Conservation (phyloP, 208 protist species). For the Trypanosoma lewisi region DNA sequence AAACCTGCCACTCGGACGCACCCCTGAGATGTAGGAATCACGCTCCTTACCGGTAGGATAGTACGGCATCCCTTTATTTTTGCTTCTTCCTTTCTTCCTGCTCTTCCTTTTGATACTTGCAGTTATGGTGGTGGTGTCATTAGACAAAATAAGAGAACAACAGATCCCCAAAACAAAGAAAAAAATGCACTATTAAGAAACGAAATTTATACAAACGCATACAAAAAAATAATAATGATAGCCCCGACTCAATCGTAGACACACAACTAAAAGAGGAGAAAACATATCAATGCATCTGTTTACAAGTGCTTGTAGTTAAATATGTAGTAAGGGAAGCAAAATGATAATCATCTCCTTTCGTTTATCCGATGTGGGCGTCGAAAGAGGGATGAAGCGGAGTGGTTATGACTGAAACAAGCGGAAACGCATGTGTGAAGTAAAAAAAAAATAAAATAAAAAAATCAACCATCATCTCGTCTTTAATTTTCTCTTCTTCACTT, state of each 20-base stretch:
- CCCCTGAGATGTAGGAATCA: constrained; percentile 84
- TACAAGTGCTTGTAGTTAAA: no score
- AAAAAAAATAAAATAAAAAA: constrained; percentile 13
- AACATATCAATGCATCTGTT: constrained; percentile 17
- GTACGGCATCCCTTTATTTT: constrained; percentile 40
- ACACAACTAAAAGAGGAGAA: constrained; percentile 3
- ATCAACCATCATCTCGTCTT: constrained; percentile 1
- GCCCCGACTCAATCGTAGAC: not conserved
- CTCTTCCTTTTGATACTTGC: not conserved
- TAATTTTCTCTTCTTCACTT: constrained; percentile 23
- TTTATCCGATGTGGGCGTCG: no score
- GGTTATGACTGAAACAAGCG: no score
- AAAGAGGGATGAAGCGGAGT: no score
- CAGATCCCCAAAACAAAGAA: constrained; percentile 5
- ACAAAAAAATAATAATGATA: not conserved
- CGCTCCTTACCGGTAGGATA: constrained; percentile 68
- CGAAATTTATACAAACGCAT: constrained; percentile 14
- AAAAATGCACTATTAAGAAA: constrained; percentile 16
- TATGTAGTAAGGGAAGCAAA: no score
- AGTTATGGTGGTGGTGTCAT: no score
- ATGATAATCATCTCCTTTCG: no score
- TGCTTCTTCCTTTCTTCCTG: not conserved
- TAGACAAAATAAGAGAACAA: not conserved
- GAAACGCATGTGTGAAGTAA: no score
- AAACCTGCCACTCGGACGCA: constrained; percentile 64